Percentiles rank a stretch among this genome's conserved stretches.
Evolutionary conservation across 2,329 filamentous ascomycete genomes (phyloP).

Genomic region (Xylariaceae sp.): DNA sequence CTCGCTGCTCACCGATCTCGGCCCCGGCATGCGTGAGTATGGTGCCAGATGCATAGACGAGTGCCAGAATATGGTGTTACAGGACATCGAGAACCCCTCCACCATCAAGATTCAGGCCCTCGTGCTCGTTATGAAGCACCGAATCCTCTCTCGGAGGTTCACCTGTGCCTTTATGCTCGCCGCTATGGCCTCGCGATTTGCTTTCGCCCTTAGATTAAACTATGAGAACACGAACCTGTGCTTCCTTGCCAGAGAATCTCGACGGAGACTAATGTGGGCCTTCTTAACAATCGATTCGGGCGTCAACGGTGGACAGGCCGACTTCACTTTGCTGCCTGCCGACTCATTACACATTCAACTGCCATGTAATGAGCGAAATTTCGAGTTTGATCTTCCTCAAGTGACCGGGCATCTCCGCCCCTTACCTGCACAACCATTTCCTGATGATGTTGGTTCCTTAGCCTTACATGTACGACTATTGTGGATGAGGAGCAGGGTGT

Average conservation of each 20-base stretch:
- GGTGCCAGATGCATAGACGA: conserved; percentile 51
- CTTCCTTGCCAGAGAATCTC: conserved; percentile 33
- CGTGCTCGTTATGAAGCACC: conserved; percentile 44
- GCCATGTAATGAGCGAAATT: conserved; percentile 47
- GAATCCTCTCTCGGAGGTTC: conserved; percentile 41
- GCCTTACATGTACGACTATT: conserved; percentile 53
- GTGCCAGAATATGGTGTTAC: conserved; percentile 48
- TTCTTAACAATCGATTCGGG: conserved; percentile 45
- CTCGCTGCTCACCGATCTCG: conserved; percentile 50
- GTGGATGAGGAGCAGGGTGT: conserved; percentile 49
- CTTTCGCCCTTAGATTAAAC: conserved; percentile 45
- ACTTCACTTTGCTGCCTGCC: conserved; percentile 43
- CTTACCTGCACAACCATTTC: conserved; percentile 40
- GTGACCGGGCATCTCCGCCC: conserved; percentile 44
- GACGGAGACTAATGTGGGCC: conserved; percentile 41
- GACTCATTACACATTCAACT: conserved; percentile 43
- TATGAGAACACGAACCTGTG: conserved; percentile 44
- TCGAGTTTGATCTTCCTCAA: conserved; percentile 54
- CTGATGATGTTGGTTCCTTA: conserved; percentile 51
- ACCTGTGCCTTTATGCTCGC: conserved; percentile 45
- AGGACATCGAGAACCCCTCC: conserved; percentile 50
- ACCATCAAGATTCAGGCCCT: conserved; percentile 50
- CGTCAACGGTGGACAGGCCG: conserved; percentile 42
- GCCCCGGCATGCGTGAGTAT: conserved; percentile 47
- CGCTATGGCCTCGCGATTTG: conserved; percentile 42